phyloP scores from a whole-genome alignment of 805 yeast genomes.

The Ogataea wickerhamii region DNA sequence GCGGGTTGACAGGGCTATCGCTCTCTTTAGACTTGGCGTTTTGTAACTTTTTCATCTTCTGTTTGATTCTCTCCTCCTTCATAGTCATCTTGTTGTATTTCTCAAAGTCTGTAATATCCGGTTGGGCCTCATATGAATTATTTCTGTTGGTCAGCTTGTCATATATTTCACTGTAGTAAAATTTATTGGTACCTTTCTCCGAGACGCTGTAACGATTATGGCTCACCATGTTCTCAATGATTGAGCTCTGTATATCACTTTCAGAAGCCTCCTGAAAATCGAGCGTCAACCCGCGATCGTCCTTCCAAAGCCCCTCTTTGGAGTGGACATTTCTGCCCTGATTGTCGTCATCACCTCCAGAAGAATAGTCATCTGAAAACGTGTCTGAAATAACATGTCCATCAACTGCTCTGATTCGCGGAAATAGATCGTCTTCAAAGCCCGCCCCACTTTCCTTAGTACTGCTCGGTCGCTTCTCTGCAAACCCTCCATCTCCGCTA shows the following conservation, averaged over 20 bases:
- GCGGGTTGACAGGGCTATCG: constrained; percentile 7
- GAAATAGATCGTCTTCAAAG: neutral
- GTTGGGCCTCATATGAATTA: neutral
- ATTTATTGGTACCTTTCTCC: constrained; percentile 12
- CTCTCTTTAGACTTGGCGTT: neutral
- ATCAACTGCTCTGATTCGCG: neutral
- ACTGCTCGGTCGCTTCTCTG: neutral
- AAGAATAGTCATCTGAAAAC: neutral
- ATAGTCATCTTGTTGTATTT: constrained; percentile 24
- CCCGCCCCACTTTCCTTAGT: neutral
- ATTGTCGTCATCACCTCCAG: neutral
- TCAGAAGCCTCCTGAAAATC: neutral
- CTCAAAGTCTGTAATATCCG: constrained; percentile 27
- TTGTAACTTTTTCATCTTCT: constrained; percentile 15
- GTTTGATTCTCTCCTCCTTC: constrained; percentile 25
- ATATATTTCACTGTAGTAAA: constrained; percentile 25
- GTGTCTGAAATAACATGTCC: neutral
- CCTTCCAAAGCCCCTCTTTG: neutral
- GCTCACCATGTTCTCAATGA: constrained; percentile 23
- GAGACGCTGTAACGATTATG: constrained; percentile 10
- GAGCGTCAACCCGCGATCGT: neutral
- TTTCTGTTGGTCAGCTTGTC: constrained; percentile 12
- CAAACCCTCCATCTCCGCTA: too few species aligned
- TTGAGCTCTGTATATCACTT: constrained; percentile 21
- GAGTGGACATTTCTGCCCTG: neutral